These are phyloP conservation scores for Asterophora lycoperdoides DNA, from an alignment of 768 basidiomycete species.

Conservation along the genomic window DNA sequence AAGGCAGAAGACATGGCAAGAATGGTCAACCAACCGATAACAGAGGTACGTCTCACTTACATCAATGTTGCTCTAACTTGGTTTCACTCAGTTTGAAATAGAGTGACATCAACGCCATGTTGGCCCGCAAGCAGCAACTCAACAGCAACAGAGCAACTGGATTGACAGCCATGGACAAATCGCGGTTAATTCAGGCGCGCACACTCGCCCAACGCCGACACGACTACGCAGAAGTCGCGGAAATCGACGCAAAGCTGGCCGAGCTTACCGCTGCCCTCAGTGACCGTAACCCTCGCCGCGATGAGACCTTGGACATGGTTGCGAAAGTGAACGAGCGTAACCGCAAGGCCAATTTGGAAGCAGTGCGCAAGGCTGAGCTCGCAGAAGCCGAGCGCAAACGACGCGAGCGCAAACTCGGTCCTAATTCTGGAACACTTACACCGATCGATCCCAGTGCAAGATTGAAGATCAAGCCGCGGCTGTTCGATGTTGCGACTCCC, in stretches of 20 bases:
- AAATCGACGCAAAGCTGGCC: constrained; percentile 63
- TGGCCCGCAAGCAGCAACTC: constrained; percentile 57
- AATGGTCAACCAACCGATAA: constrained; percentile 57
- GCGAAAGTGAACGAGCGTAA: constrained; percentile 89
- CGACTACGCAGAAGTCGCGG: constrained; percentile 58
- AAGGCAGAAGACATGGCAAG: constrained; percentile 62
- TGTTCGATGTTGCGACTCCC: constrained; percentile 46
- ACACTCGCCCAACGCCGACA: constrained; percentile 72
- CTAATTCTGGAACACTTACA: constrained; percentile 32
- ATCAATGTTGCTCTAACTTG: constrained; percentile 7
- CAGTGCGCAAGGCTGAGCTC: constrained; percentile 72
- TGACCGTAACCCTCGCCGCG: constrained; percentile 13
- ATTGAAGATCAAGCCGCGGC: constrained; percentile 58
- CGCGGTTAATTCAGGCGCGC: constrained; percentile 64
- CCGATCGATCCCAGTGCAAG: constrained; percentile 63
- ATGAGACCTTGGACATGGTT: constrained; percentile 46
- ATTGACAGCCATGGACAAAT: constrained; percentile 52
- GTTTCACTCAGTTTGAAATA: constrained; percentile 27
- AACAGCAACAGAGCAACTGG: constrained; percentile 28
- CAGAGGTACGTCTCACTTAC: constrained; percentile 56
- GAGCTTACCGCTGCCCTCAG: constrained; percentile 33
- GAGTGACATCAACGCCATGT: constrained; percentile 81
- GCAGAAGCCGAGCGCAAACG: constrained; percentile 66
- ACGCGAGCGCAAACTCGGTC: constrained; percentile 57
- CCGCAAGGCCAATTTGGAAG: constrained; percentile 77